These are phyloP conservation scores for Fusarium sp. DNA, from an alignment of 2,329 filamentous ascomycete genomes.

Conservation along the genomic window DNA sequence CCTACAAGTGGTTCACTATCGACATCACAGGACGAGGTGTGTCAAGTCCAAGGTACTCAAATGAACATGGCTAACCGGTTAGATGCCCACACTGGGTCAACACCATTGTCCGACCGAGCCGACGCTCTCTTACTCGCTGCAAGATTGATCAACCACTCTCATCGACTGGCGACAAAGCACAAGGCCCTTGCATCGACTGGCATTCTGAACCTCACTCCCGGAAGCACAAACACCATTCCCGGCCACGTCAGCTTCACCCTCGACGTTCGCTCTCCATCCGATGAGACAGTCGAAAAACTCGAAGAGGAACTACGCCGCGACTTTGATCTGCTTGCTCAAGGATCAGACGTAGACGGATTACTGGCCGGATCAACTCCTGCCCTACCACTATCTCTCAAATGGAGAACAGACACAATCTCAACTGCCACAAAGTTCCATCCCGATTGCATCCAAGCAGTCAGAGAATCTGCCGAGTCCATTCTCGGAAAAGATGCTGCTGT, in stretches of 20 bases:
- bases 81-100: slow-evolving; percentile 40
- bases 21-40: slow-evolving; percentile 34
- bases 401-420: slow-evolving; percentile 66
- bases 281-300: slow-evolving; percentile 60
- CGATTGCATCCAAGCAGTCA: slow-evolving; percentile 71
- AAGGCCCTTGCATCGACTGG: slow-evolving; percentile 43
- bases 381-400: slow-evolving; percentile 61
- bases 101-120: slow-evolving; percentile 41
- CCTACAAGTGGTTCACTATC: slow-evolving; percentile 41
- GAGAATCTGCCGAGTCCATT: slow-evolving; percentile 57
- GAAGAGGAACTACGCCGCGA: slow-evolving; percentile 51
- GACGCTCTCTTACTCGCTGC: slow-evolving; percentile 44
- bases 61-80: slow-evolving; percentile 40
- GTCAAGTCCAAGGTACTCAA: no score
- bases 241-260: slow-evolving; percentile 70
- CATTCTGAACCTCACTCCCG: slow-evolving; percentile 52
- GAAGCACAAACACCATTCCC: slow-evolving; percentile 74
- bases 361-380: slow-evolving; percentile 43
- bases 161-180: slow-evolving; percentile 36
- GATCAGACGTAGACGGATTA: slow-evolving; percentile 51
- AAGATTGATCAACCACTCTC: slow-evolving; percentile 41
- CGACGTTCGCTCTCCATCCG: slow-evolving; percentile 66
- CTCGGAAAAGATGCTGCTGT: slow-evolving; percentile 44
- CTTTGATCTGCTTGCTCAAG: slow-evolving; percentile 60
- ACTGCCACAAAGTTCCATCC: slow-evolving; percentile 69